phyloP scores from a whole-genome alignment of 2,329 filamentous ascomycete genomes.

The Bipolaris sorokiniana region DNA sequence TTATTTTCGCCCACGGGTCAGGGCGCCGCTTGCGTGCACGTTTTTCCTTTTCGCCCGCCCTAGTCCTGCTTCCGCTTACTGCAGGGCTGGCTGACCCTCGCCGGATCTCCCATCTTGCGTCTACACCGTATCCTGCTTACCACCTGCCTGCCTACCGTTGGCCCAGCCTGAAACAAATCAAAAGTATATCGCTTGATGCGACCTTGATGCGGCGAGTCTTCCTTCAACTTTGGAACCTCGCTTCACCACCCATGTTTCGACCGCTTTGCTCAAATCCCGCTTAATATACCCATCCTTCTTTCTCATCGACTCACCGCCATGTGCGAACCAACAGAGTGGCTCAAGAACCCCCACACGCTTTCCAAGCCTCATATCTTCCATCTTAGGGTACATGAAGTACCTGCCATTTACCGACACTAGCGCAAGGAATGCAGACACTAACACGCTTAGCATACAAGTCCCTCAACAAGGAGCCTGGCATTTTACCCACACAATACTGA shows the following conservation, averaged over 20 bases:
- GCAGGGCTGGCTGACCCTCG: conserved; percentile 12
- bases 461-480: conserved; percentile 11
- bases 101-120: conserved; percentile 11
- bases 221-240: neutral
- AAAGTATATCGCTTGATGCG: conserved; percentile 5
- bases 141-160: conserved; percentile 8
- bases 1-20: conserved; percentile 26
- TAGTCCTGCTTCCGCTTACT: conserved; percentile 17
- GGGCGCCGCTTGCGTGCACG: conserved; percentile 22
- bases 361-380: conserved; percentile 60
- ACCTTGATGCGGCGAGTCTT: conserved; percentile 5
- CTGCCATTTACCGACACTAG: conserved; percentile 47
- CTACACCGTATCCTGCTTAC: conserved; percentile 18
- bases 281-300: conserved; percentile 27
- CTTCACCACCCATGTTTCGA: neutral
- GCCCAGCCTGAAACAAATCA: conserved; percentile 10
- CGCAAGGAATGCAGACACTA: conserved; percentile 45
- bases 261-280: conserved; percentile 19
- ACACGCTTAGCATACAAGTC: conserved; percentile 9
- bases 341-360: conserved; percentile 70
- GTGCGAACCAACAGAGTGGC: conserved; percentile 28
- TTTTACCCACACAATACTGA: conserved; percentile 32
- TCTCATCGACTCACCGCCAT: conserved; percentile 15
- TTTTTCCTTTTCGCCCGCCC: conserved; percentile 27
- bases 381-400: conserved; percentile 65